Evolutionary conservation across 345 rosid genomes (phyloP), one percentile per base, ranked within the genome.

Genomic region (Reutealis trisperma): DNA sequence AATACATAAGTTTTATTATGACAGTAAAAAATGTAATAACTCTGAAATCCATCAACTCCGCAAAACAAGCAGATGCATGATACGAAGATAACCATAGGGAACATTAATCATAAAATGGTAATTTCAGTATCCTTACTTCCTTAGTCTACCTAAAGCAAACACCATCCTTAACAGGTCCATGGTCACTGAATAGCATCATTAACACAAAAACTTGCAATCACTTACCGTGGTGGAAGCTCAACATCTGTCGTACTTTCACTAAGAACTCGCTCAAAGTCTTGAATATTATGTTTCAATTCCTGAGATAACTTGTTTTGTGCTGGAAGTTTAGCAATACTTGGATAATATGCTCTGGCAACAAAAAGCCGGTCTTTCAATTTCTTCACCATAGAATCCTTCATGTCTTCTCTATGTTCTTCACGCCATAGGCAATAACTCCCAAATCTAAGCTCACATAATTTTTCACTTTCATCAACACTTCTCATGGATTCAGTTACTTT

Each of bases 371-470:
- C 99, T 85, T 93, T 95, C 85, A 95, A 82, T 84, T 87, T 91
- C 86, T 92, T 95, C 79, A 95, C 95, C 83, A 84, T 85, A 60
- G 80, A 75, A 84, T 96, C 99, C 84, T 88, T 93, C 90, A 96
- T 83, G 12, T 87, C 87, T 88, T 92, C 89, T 85, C 83, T 92
- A 85, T 93, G 91, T 83, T 93, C 88, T 77, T 83, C 88, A 76
- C 86, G 90, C 99, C 98, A 96, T 74, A 87, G 88, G 88, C 99
- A 96, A 86, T 96, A 96, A 86, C 98, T 90, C 72, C 99, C 98
- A 85, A 86, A 93, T 84, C 82, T 87, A 77, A 82, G 62, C 82
- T 96, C 97, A 84, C 99, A 96, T 63, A 73, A 78, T 78, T 82
- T 88, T 74, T 70, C 85, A 82, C 70, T 82, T 76, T 84, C 92